phyloP scores from a whole-genome alignment of 139 green algal genomes.

The Haematococcus sp. region DNA sequence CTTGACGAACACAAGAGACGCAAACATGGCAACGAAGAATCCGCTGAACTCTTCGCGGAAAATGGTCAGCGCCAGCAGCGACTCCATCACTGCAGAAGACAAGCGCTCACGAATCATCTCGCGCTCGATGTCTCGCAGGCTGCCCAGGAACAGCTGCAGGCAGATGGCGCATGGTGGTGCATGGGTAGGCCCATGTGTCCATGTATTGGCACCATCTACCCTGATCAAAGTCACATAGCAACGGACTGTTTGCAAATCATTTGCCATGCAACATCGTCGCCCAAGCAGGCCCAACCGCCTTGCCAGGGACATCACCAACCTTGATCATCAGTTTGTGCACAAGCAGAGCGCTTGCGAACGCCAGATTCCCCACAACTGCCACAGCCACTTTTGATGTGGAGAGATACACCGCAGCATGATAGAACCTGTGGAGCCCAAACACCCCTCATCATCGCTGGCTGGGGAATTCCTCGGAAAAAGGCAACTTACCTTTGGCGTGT shows the following conservation, averaged over 20 bases:
- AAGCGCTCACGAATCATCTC: slow-evolving; percentile 90
- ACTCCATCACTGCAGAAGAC: slow-evolving; percentile 90
- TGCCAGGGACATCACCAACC: slow-evolving; percentile 30
- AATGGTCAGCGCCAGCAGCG: slow-evolving; percentile 96
- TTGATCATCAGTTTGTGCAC: slow-evolving; percentile 73
- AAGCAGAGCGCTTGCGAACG: slow-evolving; percentile 77
- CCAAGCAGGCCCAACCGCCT: too few relatives aligned
- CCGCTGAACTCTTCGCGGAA: slow-evolving; percentile 88
- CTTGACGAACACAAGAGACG: slow-evolving; percentile 92
- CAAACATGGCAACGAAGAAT: slow-evolving; percentile 90
- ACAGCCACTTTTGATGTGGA: slow-evolving; percentile 89
- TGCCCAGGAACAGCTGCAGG: slow-evolving; percentile 87
- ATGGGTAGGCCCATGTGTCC: not conserved
- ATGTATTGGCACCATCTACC: too few relatives aligned
- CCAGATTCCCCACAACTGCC: slow-evolving; percentile 89
- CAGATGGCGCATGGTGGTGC: not conserved
- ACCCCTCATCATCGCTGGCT: not conserved
- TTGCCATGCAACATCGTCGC: too few relatives aligned
- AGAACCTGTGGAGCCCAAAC: slow-evolving; percentile 73
- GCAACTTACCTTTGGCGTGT: slow-evolving; percentile 84
- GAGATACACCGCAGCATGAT: slow-evolving; percentile 87
- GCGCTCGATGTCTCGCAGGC: slow-evolving; percentile 88
- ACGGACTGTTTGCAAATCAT: too few relatives aligned
- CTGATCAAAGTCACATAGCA: too few relatives aligned
- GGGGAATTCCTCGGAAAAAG: not conserved